Base-by-base conservation (phyloP, 257 asterid species). In the Capsicum rhomboideum region DNA sequence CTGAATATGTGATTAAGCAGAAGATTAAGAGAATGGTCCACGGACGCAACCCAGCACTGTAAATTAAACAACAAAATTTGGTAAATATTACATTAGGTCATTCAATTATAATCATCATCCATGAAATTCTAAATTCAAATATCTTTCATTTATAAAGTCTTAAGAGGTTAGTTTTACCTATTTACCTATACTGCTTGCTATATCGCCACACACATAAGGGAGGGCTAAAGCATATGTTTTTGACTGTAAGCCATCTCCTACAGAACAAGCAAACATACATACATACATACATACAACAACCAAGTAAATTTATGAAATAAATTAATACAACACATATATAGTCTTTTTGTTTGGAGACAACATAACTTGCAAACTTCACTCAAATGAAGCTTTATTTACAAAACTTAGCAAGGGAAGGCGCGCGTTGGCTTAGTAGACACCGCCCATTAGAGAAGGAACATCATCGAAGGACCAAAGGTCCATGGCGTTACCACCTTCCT, bases 311-410 rank as follows among this genome's bases (percentile, higher is more conserved):
- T 75, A 4, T 1, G 44, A 11, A 66, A 75, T 42, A 18, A 52
- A 80, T 58, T 42, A 56, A 50, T 52, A 82, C 14, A 82, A 56
- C 23, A 63, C 53, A 46, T 55, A 75, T 28, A 8, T 49, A 84
- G 86, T 66, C 46, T 8, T 10, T n/a, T 10, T 18, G 46, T 18
- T 71, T 20, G 68, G 64, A 8, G n/a, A 40, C 21, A 74, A 85
- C 26, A 20, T 6, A 74, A 23, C 11, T n/a, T 2, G 44, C 37
- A 84, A 86, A 69, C 58, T 89, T 74, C 84, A 91, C 95, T 79
- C 83, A 93, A 95, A 86, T 91, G 92, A 78, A 88, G 97, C 93
- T 90, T 93, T 93, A 95, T 94, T 91, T 94, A 94, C 98, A 92
- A 82, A 54, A 81, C 71, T 78, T 74, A 37, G 79, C 59, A 72